phyloP scores from a whole-genome alignment of 345 rosid genomes.

The Murraya paniculata region DNA sequence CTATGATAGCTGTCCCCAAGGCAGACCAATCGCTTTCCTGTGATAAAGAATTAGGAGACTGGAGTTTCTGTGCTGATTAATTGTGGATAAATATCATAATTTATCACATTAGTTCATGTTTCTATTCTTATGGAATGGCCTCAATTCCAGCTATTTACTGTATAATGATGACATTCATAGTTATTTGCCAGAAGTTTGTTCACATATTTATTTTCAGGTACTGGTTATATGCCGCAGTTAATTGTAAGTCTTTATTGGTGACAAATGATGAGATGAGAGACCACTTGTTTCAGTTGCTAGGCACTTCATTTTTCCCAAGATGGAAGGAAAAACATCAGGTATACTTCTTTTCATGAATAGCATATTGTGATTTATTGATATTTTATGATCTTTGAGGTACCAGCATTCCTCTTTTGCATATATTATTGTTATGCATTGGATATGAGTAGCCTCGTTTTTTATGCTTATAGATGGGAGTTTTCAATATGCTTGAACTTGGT shows the following conservation, averaged over 20 bases:
- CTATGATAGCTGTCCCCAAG: neutral
- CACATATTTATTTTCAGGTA: slow-evolving; percentile 50
- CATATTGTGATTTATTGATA: neutral
- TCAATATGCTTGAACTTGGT: neutral
- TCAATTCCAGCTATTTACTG: neutral
- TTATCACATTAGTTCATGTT: neutral
- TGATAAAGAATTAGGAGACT: neutral
- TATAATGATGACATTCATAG: neutral
- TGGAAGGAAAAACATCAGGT: slow-evolving; percentile 99
- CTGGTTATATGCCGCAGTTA: slow-evolving; percentile 97
- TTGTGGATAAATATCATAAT: neutral
- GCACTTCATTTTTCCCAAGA: slow-evolving; percentile 88
- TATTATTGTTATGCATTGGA: neutral
- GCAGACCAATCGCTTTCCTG: neutral
- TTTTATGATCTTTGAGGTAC: neutral
- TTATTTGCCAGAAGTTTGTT: neutral
- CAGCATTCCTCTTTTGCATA: neutral
- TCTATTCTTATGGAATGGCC: neutral
- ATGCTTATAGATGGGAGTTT: neutral
- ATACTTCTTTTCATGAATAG: slow-evolving; percentile 1
- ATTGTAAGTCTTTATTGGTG: slow-evolving; percentile 69
- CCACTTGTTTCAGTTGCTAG: slow-evolving; percentile 86
- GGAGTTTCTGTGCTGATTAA: neutral
- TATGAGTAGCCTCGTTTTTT: neutral
- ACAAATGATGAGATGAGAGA: slow-evolving; percentile 99